Evolutionary conservation across 352 stramenopile genomes (phyloP).

Genomic region (Globisporangium echinulatum): DNA sequence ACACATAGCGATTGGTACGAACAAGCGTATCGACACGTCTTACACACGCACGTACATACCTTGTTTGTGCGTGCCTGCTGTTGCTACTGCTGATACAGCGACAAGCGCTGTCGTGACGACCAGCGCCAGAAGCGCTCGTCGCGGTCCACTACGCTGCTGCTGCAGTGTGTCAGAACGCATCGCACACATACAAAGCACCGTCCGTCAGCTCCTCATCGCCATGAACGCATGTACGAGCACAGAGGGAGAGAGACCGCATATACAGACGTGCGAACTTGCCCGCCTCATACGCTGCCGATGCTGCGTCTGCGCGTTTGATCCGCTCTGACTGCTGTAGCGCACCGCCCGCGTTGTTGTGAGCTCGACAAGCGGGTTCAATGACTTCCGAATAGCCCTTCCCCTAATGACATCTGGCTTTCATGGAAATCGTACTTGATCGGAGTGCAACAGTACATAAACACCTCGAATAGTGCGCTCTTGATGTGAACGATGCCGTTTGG

Average conservation of each 20-base stretch:
- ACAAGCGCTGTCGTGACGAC: slow-evolving; percentile 7
- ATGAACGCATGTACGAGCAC: not conserved
- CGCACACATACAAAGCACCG: not conserved
- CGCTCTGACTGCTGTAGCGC: not conserved
- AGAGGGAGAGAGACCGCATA: too few species aligned
- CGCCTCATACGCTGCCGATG: not conserved
- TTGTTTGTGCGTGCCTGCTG: not conserved
- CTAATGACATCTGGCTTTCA: slow-evolving; percentile 1
- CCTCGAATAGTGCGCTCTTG: too few species aligned
- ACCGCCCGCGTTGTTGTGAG: not conserved
- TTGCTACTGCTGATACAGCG: slow-evolving; percentile 4
- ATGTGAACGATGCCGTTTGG: not conserved
- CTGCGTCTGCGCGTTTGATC: not conserved
- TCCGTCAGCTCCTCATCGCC: too few species aligned
- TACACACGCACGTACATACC: slow-evolving; percentile 1
- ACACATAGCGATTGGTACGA: too few species aligned
- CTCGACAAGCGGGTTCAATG: not conserved
- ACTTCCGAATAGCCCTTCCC: not conserved
- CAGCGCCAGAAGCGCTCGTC: slow-evolving; percentile 5
- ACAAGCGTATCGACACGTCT: too few species aligned
- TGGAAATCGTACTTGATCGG: not conserved
- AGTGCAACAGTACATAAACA: not conserved
- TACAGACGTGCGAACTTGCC: not conserved
- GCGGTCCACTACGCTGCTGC: slow-evolving; percentile 7
- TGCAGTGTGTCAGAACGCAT: not conserved